phyloP scores from a whole-genome alignment of 2,329 filamentous ascomycete species.

The Aspergillus sp. region DNA sequence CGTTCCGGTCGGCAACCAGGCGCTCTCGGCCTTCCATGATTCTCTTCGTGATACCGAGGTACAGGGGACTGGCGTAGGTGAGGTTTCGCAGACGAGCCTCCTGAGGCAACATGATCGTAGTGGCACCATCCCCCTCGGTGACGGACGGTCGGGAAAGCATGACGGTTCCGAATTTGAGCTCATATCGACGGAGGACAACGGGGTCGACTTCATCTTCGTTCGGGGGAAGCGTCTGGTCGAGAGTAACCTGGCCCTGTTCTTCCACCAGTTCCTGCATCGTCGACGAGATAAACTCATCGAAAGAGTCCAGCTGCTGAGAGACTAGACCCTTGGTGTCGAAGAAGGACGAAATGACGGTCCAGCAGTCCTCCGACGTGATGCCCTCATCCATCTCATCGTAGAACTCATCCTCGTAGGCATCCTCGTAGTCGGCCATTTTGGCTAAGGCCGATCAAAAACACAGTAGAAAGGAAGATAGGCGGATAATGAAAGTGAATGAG shows the following conservation, averaged over 20 bases:
- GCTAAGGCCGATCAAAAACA: constrained; percentile 11
- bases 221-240: constrained; percentile 86
- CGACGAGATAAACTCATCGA: constrained; percentile 91
- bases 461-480: constrained; percentile 3
- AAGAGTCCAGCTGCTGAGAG: constrained; percentile 96
- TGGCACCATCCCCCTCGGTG: constrained; percentile 87
- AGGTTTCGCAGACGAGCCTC: constrained; percentile 94
- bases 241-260: constrained; percentile 85
- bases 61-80: constrained; percentile 90
- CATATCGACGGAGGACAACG: constrained; percentile 84
- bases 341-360: constrained; percentile 95
- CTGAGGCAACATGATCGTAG: constrained; percentile 82
- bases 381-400: constrained; percentile 66
- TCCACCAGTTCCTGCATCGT: constrained; percentile 94
- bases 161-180: constrained; percentile 89
- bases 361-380: constrained; percentile 96
- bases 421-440: constrained; percentile 56
- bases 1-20: constrained; percentile 66
- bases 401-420: constrained; percentile 67
- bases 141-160: constrained; percentile 86
- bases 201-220: constrained; percentile 68
- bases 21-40: constrained; percentile 79
- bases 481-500: constrained; percentile 9
- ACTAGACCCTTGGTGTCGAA: constrained; percentile 95
- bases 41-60: constrained; percentile 82